Evolutionary conservation across 345 rosid species (phyloP).

Genomic region (Chamaenerion angustifolium): DNA sequence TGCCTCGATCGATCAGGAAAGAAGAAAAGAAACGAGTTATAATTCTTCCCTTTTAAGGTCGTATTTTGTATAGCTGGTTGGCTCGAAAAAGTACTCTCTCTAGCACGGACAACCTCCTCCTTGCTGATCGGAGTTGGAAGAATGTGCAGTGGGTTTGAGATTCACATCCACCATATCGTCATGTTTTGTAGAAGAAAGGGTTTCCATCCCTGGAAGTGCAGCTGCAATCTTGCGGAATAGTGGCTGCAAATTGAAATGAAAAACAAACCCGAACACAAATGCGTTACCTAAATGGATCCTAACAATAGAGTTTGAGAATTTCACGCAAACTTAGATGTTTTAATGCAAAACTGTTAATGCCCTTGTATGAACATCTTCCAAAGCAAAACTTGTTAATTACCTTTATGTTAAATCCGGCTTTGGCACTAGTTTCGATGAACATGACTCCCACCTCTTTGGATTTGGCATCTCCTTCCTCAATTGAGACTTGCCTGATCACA

Average conservation of each 20-base stretch:
- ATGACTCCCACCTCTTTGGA: conserved; percentile 72
- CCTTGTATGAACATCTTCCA: too few species aligned
- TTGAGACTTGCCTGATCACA: conserved; percentile 65
- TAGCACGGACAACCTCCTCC: conserved; percentile 80
- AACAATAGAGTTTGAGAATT: too few species aligned
- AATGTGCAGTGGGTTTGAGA: conserved; percentile 51
- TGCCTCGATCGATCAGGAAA: too few species aligned
- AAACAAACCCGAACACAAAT: too few species aligned
- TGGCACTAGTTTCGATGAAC: conserved; percentile 87
- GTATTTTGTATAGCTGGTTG: too few species aligned
- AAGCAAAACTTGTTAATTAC: conserved; percentile 13
- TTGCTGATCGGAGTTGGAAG: conserved; percentile 65
- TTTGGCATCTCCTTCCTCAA: conserved; percentile 81
- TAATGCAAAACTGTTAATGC: too few species aligned
- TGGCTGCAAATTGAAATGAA: conserved; percentile 37
- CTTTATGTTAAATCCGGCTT: conserved; percentile 88
- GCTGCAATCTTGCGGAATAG: conserved; percentile 84
- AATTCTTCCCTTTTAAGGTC: too few species aligned
- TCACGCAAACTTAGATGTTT: too few species aligned
- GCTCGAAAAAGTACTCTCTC: conserved; percentile 1
- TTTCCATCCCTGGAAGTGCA: conserved; percentile 90
- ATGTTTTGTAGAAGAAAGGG: conserved; percentile 65
- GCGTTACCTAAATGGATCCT: too few species aligned
- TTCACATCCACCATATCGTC: conserved; percentile 96
- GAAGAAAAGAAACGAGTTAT: too few species aligned